Evolutionary conservation across 352 stramenopile genomes (phyloP).

Genomic region (Pythium coloratum): DNA sequence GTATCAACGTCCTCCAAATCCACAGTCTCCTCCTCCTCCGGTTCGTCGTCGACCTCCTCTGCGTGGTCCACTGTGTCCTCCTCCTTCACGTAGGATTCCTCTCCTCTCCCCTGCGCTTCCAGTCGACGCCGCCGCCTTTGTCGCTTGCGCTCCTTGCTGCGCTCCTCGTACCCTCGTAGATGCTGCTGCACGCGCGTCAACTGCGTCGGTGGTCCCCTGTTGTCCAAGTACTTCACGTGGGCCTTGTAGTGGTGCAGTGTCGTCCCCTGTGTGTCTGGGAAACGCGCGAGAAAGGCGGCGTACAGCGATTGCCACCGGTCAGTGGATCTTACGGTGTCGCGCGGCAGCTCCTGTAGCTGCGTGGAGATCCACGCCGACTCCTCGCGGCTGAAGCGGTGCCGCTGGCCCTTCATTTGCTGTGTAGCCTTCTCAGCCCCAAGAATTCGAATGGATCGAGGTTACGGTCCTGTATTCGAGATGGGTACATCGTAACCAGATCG

Average conservation of each 20-base stretch:
- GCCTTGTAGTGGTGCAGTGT: neutral
- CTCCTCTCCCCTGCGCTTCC: neutral
- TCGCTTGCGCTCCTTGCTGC: neutral
- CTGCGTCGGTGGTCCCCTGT: neutral
- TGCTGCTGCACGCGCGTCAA: neutral
- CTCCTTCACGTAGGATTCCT: neutral
- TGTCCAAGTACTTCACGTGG: neutral
- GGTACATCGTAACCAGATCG: neutral
- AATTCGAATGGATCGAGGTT: neutral
- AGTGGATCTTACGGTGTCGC: neutral
- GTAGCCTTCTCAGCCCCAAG: neutral
- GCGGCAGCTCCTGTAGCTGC: conserved; percentile 1
- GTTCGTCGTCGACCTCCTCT: neutral
- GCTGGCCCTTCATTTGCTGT: neutral
- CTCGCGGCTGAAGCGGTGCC: conserved; percentile 1
- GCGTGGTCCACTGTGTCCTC: neutral
- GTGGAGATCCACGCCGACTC: conserved; percentile 16
- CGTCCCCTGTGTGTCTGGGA: neutral
- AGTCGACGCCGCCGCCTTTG: too few relatives aligned
- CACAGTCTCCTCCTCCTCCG: neutral
- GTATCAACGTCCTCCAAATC: neutral
- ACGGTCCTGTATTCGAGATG: conserved; percentile 2
- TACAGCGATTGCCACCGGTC: conserved; percentile 14
- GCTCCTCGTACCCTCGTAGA: neutral
- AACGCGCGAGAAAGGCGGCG: conserved; percentile 13